phyloP scores from a whole-genome alignment of 352 stramenopile species.

The Phytophthora cryptogea region DNA sequence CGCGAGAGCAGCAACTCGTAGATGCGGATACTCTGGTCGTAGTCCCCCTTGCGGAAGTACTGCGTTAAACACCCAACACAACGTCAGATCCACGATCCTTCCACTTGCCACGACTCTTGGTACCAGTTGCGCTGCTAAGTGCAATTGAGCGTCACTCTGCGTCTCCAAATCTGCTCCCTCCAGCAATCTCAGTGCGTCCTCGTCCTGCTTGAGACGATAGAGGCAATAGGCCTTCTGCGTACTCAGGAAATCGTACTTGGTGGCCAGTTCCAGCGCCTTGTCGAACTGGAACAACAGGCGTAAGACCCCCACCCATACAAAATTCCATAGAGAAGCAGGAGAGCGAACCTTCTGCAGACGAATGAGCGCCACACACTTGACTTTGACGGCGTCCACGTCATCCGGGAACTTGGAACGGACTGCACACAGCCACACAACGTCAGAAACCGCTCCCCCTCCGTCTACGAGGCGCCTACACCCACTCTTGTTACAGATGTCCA shows the following conservation, averaged over 20 bases:
- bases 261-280: slow-evolving; percentile 78
- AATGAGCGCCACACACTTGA: slow-evolving; percentile 85
- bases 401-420: slow-evolving; percentile 76
- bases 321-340: neutral
- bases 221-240: slow-evolving; percentile 81
- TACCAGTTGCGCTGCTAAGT: slow-evolving; percentile 76
- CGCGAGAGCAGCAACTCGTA: slow-evolving; percentile 72
- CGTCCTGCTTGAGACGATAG: slow-evolving; percentile 82
- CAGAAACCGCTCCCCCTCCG: slow-evolving; percentile 6
- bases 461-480: slow-evolving; percentile 1
- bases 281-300: slow-evolving; percentile 58
- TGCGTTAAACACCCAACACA: slow-evolving; percentile 22
- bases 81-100: slow-evolving; percentile 8
- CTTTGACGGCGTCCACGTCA: slow-evolving; percentile 77
- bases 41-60: slow-evolving; percentile 74
- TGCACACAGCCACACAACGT: slow-evolving; percentile 25
- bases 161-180: slow-evolving; percentile 28
- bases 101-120: neutral
- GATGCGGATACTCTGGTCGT: slow-evolving; percentile 65
- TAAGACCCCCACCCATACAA: slow-evolving; percentile 6
- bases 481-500: slow-evolving; percentile 91
- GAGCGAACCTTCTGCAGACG: slow-evolving; percentile 67
- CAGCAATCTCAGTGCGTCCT: slow-evolving; percentile 59
- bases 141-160: slow-evolving; percentile 51
- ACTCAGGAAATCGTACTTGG: slow-evolving; percentile 68